Evolutionary conservation across 1,284 basidiomycete genomes (phyloP).

Genomic region (Athelia sp.): DNA sequence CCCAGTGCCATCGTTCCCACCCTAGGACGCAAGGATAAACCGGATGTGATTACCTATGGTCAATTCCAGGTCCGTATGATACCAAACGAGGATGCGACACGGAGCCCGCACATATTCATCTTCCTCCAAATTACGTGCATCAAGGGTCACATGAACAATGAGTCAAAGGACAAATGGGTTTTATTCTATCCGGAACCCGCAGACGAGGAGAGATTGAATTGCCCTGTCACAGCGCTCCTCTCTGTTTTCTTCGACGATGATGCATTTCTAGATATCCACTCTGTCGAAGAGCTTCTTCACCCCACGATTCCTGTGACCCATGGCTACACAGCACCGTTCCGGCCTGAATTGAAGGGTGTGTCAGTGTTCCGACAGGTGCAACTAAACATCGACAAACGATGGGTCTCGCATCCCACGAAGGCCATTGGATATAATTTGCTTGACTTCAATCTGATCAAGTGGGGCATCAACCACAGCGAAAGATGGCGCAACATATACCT

Average conservation of each 20-base stretch:
- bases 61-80: not conserved
- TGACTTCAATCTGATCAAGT: no score
- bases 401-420: not conserved
- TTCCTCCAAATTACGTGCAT: not conserved
- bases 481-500: no score
- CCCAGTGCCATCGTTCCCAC: not conserved
- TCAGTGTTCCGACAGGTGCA: not conserved
- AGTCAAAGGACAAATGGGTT: not conserved
- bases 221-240: not conserved
- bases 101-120: not conserved
- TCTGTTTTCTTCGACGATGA: not conserved
- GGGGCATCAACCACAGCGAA: no score
- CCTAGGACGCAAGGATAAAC: not conserved
- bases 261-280: not conserved
- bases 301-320: not conserved
- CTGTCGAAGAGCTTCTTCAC: not conserved
- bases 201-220: not conserved
- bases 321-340: not conserved
- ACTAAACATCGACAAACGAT: not conserved
- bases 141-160: not conserved
- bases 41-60: not conserved
- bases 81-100: not conserved
- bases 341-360: not conserved
- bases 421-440: no score
- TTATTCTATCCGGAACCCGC: not conserved